These are phyloP conservation scores for Xanthoconium purpureum DNA, from an alignment of 768 basidiomycete species.

Conservation along the genomic window DNA sequence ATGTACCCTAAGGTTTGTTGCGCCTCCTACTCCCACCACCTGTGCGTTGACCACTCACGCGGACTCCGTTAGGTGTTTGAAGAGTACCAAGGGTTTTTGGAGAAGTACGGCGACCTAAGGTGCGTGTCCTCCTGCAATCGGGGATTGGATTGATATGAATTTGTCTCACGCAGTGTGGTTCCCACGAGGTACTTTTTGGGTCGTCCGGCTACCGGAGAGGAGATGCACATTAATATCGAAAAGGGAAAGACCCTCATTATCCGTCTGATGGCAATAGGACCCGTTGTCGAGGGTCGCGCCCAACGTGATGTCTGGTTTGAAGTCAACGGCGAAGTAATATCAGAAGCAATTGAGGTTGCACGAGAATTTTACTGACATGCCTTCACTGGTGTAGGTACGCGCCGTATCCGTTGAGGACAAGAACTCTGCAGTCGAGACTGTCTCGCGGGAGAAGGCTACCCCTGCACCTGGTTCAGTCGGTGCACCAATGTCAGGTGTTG, in stretches of 20 bases:
- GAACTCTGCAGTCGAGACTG: slow-evolving; percentile 93
- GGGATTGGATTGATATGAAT: slow-evolving; percentile 9
- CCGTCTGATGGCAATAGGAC: slow-evolving; percentile 91
- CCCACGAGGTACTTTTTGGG: slow-evolving; percentile 98
- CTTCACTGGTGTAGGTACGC: slow-evolving; percentile 58
- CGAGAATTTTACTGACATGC: slow-evolving; percentile 16
- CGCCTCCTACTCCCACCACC: slow-evolving; percentile 4
- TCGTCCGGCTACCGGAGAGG: slow-evolving; percentile 87
- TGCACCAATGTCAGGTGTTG: slow-evolving; percentile 96
- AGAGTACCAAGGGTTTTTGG: slow-evolving; percentile 91
- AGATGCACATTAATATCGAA: slow-evolving; percentile 95
- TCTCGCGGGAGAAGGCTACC: slow-evolving; percentile 92
- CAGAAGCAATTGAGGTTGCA: slow-evolving; percentile 1
- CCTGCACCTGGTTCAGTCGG: slow-evolving; percentile 95
- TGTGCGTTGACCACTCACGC: slow-evolving; percentile 5
- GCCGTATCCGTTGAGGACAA: slow-evolving; percentile 96
- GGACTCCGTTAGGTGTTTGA: slow-evolving; percentile 75
- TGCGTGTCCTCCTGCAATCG: slow-evolving; percentile 33
- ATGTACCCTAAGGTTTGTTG: slow-evolving; percentile 94
- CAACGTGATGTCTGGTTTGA: slow-evolving; percentile 98
- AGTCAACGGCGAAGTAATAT: slow-evolving; percentile 85
- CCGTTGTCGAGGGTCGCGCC: slow-evolving; percentile 87
- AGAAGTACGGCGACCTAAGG: slow-evolving; percentile 95
- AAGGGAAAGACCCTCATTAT: slow-evolving; percentile 96
- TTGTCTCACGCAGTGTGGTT: slow-evolving; percentile 60